phyloP scores from a whole-genome alignment of 2,329 filamentous ascomycete genomes.

The Pseudocercospora fijiensis region DNA sequence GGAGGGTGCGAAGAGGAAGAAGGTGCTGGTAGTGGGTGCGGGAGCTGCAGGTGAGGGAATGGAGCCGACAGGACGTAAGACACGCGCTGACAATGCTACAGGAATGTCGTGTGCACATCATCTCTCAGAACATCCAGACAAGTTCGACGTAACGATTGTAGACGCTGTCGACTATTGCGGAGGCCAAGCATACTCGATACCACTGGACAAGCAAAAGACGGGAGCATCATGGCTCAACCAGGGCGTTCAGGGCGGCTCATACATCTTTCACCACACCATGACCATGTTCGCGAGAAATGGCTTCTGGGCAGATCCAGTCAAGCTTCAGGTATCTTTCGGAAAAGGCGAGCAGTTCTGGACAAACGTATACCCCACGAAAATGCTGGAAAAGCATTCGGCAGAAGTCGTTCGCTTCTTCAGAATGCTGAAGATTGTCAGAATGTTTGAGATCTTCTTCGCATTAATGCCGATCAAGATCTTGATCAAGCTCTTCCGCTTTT shows the following conservation, averaged over 20 bases:
- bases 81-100: conserved; percentile 27
- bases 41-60: conserved; percentile 60
- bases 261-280: conserved; percentile 68
- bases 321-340: conserved; percentile 63
- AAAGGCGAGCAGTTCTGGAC: conserved; percentile 65
- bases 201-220: conserved; percentile 56
- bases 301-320: conserved; percentile 57
- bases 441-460: conserved; percentile 61
- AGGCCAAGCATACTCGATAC: conserved; percentile 60
- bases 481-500: conserved; percentile 67
- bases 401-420: conserved; percentile 57
- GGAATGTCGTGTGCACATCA: conserved; percentile 66
- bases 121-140: conserved; percentile 63
- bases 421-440: conserved; percentile 58
- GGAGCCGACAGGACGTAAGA: neutral
- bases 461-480: conserved; percentile 63
- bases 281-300: conserved; percentile 62
- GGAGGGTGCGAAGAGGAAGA: conserved; percentile 44
- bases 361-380: conserved; percentile 58
- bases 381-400: conserved; percentile 53
- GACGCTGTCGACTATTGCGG: conserved; percentile 60
- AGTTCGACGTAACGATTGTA: conserved; percentile 64
- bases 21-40: conserved; percentile 59
- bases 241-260: conserved; percentile 62
- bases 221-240: conserved; percentile 59